Conservation (phyloP, 164 flowering plant genomes). For the Vitis labrusca region DNA sequence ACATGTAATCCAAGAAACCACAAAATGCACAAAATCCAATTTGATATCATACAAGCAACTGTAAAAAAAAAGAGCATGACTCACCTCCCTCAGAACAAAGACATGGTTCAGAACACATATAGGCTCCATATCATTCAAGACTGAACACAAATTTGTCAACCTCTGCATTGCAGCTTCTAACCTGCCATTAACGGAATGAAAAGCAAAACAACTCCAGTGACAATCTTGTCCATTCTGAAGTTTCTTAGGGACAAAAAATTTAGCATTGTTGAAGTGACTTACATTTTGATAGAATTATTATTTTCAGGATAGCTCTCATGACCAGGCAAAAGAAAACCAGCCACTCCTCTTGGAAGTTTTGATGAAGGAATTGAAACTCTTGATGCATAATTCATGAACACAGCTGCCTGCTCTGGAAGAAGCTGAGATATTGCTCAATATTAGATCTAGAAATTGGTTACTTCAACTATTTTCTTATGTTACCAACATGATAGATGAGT, state of each 20-base stretch:
- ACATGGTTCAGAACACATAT: slow-evolving; percentile 98
- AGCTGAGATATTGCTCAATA: slow-evolving; percentile 54
- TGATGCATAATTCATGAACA: slow-evolving; percentile 75
- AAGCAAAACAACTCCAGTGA: background rate
- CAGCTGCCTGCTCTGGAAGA: slow-evolving; percentile 96
- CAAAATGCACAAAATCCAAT: background rate
- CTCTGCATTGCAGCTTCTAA: slow-evolving; percentile 99
- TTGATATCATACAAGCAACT: background rate
- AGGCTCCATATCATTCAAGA: slow-evolving; percentile 98
- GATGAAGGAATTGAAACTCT: slow-evolving; percentile 56
- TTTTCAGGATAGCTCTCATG: slow-evolving; percentile 95
- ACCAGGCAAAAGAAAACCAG: slow-evolving; percentile 79
- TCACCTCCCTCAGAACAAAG: slow-evolving; percentile 96
- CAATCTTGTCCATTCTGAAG: slow-evolving; percentile 3
- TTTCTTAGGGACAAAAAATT: background rate
- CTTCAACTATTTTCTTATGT: background rate
- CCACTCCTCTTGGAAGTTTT: slow-evolving; percentile 66
- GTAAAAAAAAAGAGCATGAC: background rate
- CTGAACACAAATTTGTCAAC: slow-evolving; percentile 89
- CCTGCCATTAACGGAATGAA: slow-evolving; percentile 49
- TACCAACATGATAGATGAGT: slow-evolving; percentile 12
- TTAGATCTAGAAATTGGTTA: slow-evolving; percentile 25
- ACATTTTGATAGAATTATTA: slow-evolving; percentile 82
- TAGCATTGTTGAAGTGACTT: slow-evolving; percentile 19
- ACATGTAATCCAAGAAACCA: no score